Conservation (phyloP, 148 eudicot genomes). For the Heliosperma pusillum region DNA sequence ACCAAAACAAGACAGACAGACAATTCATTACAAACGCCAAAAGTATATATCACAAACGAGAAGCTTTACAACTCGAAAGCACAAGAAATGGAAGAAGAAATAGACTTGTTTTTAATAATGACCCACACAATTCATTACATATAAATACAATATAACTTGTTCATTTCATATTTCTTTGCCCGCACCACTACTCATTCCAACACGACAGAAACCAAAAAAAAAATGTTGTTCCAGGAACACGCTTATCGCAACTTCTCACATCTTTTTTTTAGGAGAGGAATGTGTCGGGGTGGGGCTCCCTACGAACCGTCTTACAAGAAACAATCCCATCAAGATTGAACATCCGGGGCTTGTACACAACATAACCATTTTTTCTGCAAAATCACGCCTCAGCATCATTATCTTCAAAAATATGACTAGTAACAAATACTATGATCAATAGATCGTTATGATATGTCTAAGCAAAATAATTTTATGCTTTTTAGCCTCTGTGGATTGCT, state of each 20-base stretch:
- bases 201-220: conserved; percentile 42
- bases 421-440: conserved; percentile 1
- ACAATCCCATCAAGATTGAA: conserved; percentile 49
- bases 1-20: conserved; percentile 11
- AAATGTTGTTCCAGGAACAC: conserved; percentile 32
- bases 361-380: conserved; percentile 86
- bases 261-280: conserved; percentile 30
- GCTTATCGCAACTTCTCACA: conserved; percentile 34
- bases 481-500: background rate
- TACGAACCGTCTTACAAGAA: conserved; percentile 22
- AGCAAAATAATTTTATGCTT: too few relatives aligned
- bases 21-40: conserved; percentile 20
- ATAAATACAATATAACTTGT: conserved; percentile 39
- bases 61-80: conserved; percentile 35
- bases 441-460: too few relatives aligned
- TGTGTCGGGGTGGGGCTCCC: conserved; percentile 37
- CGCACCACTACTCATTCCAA: conserved; percentile 54
- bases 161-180: conserved; percentile 34
- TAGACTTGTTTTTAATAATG: conserved; percentile 33
- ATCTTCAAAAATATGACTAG: background rate
- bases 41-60: conserved; percentile 25
- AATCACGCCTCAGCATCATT: background rate
- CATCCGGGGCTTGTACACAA: conserved; percentile 62
- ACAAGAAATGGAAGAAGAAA: conserved; percentile 29
- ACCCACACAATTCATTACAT: conserved; percentile 40